Evolutionary conservation across 805 yeast species (phyloP), one percentile per base, ranked within the genome.

Genomic region (Kuraishia hungarica): DNA sequence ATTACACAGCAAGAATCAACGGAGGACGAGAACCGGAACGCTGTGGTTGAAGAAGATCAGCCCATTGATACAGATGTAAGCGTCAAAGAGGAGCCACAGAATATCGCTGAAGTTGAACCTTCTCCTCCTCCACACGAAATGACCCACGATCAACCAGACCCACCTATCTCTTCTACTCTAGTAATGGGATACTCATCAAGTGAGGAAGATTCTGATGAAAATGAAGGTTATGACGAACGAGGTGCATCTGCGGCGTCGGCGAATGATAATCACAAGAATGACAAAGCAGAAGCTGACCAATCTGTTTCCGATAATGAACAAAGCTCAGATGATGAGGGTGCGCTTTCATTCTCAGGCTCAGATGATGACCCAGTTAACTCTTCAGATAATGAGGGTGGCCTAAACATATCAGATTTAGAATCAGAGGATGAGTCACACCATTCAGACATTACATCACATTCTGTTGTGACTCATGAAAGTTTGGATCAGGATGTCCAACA

Each of bases 171-270:
- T 48, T 48, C 28, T 5, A 15, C 19, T 10, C 21, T 22, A 39
- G 23, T 24, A 17, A 21, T 35, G 39, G 51, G 51, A 24, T 49
- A 46, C 39, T 21, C 39, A 6, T 43, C 50, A 11, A 43, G 50
- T 10, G 26, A 58, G 59, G 48, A 60, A 64, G 52, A 61, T 57
- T 23, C 53, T 55, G 52, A 21, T 20, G 51, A 51, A 17, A 23
- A 21, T 20, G 53, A 35, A 23, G 4, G n/a, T n/a, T n/a, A n/a
- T n/a, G 20, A 17, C 29, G 3, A 7, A 17, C 21, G 22, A 19
- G 22, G 51, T 6, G 2, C 3, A 22, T 24, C 51, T 8, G n/a
- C n/a, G n/a, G n/a, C n/a, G n/a, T n/a, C n/a, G n/a, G n/a, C n/a
- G n/a, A n/a, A 22, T 7, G 24, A n/a, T 6, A 50, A 39, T 19